Base-by-base conservation (phyloP, 2,329 filamentous ascomycete species). In the Xylaria sp. region DNA sequence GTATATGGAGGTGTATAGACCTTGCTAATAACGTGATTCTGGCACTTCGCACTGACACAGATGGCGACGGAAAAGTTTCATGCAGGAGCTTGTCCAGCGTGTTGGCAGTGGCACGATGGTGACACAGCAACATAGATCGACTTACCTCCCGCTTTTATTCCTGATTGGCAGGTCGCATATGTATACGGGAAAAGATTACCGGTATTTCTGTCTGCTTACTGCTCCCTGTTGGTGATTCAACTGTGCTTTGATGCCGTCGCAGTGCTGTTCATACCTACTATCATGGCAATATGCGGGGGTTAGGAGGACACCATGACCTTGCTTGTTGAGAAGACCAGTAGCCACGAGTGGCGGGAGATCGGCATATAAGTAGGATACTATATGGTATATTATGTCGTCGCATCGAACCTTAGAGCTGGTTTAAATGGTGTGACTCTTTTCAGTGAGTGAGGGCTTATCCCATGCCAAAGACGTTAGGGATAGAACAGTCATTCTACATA, bases 311-410 rank as follows among this genome's bases (percentile, higher is more conserved):
- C n/a, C 35, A 23, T 47, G 57, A 59, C 60, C 53, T 53, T 58
- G 65, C 59, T 51, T 40, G 8, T 53, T 21, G 35, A 40, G 53
- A 64, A 53, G 35, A 47, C 21, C 10, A 44, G 27, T 48, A 32
- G 35, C 66, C 23, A 44, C 37, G 25, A 57, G 35, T 51, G 44
- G 59, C 67, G 67, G 67, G 67, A 69, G 67, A 69, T 66, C 67
- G 63, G 23, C 63, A 69, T 63, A 69, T 50, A 64, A 61, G 37
- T 40, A 60, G 13, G 8, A 25, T 60, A 21, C 35, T 69, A 66
- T 61, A 48, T 25, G 12, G 1, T 25, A 48, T 10, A 50, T 3
- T 42, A 47, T 58, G 37, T 48, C n/a, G 29, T 59, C 23, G 54
- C 44, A 55, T 50, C 42, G 51, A 35, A 48, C 32, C 5, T 54